Evolutionary conservation across 495 filamentous ascomycete species (phyloP).

Genomic region (Tuber indicum): DNA sequence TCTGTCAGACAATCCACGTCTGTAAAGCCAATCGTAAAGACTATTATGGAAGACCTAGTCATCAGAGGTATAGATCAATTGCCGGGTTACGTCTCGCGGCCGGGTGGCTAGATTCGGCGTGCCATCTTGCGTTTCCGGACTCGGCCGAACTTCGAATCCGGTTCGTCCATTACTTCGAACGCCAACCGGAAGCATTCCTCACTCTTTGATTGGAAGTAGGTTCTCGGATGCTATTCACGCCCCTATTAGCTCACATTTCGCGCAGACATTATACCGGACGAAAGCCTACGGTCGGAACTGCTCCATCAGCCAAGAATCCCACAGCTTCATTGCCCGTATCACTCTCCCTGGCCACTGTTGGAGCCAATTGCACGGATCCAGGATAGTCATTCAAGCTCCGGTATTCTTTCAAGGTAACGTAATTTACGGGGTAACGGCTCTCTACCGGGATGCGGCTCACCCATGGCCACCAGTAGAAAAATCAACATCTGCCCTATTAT

Average conservation of each 20-base stretch:
- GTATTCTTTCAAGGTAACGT: constrained; percentile 73
- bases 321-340: constrained; percentile 79
- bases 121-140: constrained; percentile 70
- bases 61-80: constrained; percentile 70
- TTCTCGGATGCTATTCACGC: constrained; percentile 57
- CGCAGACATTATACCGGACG: not conserved
- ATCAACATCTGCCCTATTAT: too few species aligned
- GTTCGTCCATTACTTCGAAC: constrained; percentile 63
- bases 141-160: constrained; percentile 63
- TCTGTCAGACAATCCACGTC: constrained; percentile 71
- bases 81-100: constrained; percentile 77
- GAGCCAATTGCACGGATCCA: constrained; percentile 82
- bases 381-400: constrained; percentile 78
- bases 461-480: too few species aligned
- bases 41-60: constrained; percentile 92
- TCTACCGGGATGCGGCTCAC: too few species aligned
- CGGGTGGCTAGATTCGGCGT: constrained; percentile 65
- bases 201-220: constrained; percentile 59
- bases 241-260: constrained; percentile 37
- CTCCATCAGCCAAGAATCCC: constrained; percentile 64
- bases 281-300: constrained; percentile 49
- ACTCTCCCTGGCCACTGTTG: constrained; percentile 69
- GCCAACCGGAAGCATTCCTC: constrained; percentile 77
- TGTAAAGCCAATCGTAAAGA: constrained; percentile 94
- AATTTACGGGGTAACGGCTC: too few species aligned